Conservation (phyloP, 192 early-diverging fungal genomes). For the Rhizophagus sp. region DNA sequence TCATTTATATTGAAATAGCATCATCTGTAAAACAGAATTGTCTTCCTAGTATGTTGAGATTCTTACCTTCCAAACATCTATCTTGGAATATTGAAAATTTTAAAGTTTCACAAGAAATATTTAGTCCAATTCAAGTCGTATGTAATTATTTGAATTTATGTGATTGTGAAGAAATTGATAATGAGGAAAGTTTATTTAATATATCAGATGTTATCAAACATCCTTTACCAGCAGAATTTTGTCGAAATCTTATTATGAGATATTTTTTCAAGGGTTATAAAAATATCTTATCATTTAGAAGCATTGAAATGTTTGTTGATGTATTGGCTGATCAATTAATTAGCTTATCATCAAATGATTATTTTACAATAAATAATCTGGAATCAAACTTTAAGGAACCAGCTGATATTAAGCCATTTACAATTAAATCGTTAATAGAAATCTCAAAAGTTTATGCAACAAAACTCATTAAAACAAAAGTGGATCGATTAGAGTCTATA, state of each 20-base stretch:
- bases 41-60: neutral
- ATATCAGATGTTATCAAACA: no score
- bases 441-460: conserved; percentile 14
- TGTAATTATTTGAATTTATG: conserved; percentile 18
- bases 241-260: conserved; percentile 3
- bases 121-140: conserved; percentile 16
- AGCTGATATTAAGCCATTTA: neutral
- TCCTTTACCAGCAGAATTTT: neutral
- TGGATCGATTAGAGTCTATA: no score
- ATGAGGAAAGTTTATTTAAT: neutral
- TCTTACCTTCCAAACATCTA: conserved; percentile 2
- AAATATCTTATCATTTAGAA: conserved; percentile 1
- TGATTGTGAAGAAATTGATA: neutral
- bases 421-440: neutral
- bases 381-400: neutral
- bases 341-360: conserved; percentile 14
- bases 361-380: conserved; percentile 3
- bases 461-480: neutral
- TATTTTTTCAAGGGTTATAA: conserved; percentile 7
- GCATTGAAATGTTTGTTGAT: conserved; percentile 13
- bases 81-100: conserved; percentile 24
- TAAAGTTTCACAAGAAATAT: neutral
- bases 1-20: conserved; percentile 22
- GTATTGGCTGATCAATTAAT: conserved; percentile 26
- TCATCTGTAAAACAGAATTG: conserved; percentile 3